Base-by-base conservation (phyloP, 306 rosid genomes). In the Gleditsia sinensis region DNA sequence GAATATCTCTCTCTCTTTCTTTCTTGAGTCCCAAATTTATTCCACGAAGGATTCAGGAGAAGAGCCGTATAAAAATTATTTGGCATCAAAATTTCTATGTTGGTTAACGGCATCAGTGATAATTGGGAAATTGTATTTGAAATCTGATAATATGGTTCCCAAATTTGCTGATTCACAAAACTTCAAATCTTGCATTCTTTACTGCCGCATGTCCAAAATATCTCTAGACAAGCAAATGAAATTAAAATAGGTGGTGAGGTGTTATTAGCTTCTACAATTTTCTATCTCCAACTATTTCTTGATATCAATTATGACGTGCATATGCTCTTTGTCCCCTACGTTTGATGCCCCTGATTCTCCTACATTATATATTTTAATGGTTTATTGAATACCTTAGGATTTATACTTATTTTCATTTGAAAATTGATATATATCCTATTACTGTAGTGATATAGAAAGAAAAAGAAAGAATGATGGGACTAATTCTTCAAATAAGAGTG, bases 31-130 rank as follows among this genome's bases (percentile, higher is more conserved):
- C 81, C 81, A 16, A 39, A 66, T 59, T 19, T 11, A 66, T 80
- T 69, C 73, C 43, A 14, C 58, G 32, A 75, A 42, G 59, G 61
- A 80, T 68, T 73, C 51, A 19, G 65, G 71, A 60, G 89, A 83
- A 37, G 76, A 78, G 55, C 79, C 77, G 39, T 55, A 6, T 1
- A 83, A 86, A 39, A 81, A 84, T 74, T 83, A 85, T 1, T 56
- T 90, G 80, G 72, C 78, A 62, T 86, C 85, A 16, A 86, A 84
- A 71, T 69, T 91, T 70, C 72, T 91, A 46, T 91, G 86, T 13
- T 94, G 97, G 98, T 84, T 94, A 55, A 78, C 87, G 66, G 97
- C 98, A 20, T 71, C 89, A 12, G 82, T 86, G 68, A 88, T 92
- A 79, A 77, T 84, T 42, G 97, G 92, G 75, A 88, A 79, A 79